Conservation (phyloP, 345 rosid genomes). For the Camelina neglecta region DNA sequence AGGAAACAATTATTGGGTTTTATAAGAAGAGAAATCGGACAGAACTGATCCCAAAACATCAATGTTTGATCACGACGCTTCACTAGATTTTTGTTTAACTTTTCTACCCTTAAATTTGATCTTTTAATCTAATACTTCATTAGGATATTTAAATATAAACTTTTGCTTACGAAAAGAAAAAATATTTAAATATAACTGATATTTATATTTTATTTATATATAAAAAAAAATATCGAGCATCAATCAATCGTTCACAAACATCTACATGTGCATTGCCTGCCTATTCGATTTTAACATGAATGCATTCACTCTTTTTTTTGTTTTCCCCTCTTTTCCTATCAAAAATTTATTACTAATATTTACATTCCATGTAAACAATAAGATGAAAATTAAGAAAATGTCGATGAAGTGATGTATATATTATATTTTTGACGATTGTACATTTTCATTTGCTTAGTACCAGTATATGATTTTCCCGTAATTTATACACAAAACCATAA, state of each 20-base stretch:
- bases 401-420: not conserved
- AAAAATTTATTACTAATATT: too few species aligned
- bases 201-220: not conserved
- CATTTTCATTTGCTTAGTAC: too few species aligned
- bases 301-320: not conserved
- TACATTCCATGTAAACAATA: not conserved
- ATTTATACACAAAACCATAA: too few species aligned
- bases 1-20: not conserved
- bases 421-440: not conserved
- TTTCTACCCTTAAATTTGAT: not conserved
- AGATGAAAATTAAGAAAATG: not conserved
- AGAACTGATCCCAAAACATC: not conserved
- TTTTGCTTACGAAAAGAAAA: too few species aligned
- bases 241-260: not conserved
- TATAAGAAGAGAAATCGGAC: not conserved
- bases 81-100: not conserved
- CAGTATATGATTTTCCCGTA: too few species aligned
- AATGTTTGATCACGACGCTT: not conserved
- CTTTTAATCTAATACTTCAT: not conserved
- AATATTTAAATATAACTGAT: not conserved
- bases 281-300: slow-evolving; percentile 6
- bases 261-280: slow-evolving; percentile 19
- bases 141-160: not conserved
- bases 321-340: not conserved
- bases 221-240: not conserved